A percentile compares a stretch with the other conserved stretches of the same genome.
These are phyloP conservation scores for Sporisorium exsertum DNA, from an alignment of 1,284 basidiomycete genomes.

Conservation along the genomic window DNA sequence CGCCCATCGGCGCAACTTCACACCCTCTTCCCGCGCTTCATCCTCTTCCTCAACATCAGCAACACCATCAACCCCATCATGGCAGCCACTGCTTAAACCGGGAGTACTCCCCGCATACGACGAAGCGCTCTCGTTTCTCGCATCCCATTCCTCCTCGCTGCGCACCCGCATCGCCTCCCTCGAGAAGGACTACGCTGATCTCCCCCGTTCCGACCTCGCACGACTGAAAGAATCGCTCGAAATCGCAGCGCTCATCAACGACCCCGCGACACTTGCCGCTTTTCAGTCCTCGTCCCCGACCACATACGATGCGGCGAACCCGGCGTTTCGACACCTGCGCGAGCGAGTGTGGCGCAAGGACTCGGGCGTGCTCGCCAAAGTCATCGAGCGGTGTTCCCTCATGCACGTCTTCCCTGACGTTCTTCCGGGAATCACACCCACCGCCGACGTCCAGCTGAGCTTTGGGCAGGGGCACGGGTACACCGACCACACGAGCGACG, in stretches of 20 bases:
- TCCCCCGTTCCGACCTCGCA: constrained; percentile 19
- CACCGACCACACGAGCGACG: constrained; percentile 67
- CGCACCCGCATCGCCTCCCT: constrained; percentile 72
- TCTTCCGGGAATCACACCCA: constrained; percentile 79
- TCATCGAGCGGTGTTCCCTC: constrained; percentile 91
- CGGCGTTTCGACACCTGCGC: constrained; percentile 81
- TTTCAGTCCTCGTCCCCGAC: constrained; percentile 71
- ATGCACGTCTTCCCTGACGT: constrained; percentile 92
- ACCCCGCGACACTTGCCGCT: constrained; percentile 81
- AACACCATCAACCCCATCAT: constrained; percentile 20
- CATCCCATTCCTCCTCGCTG: constrained; percentile 70
- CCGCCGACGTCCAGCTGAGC: constrained; percentile 78
- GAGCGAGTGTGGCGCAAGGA: constrained; percentile 82
- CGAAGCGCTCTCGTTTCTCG: constrained; percentile 79
- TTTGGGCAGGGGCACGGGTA: constrained; percentile 71
- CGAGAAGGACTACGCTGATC: constrained; percentile 12
- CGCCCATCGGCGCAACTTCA: constrained; percentile 5
- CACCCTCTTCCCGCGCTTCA: constrained; percentile 12
- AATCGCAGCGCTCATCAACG: constrained; percentile 79
- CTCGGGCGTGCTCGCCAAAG: constrained; percentile 40
- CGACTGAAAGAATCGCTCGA: constrained; percentile 72
- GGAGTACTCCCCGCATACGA: constrained; percentile 85
- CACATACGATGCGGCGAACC: constrained; percentile 71
- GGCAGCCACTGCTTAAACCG: constrained; percentile 73
- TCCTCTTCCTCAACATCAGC: constrained; percentile 18